These are phyloP conservation scores for cucumber (Cucumis sativus) DNA, from an alignment of 306 rosid genomes.

Conservation along the genomic window Cucumber_9930_V3 NC_026657.2:6585001-6585500, in stretches of 20 bases:
- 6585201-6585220: conserved; percentile 43
- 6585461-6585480: conserved; percentile 23
- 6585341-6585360: no score
- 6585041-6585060: conserved; percentile 34
- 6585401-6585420: no score
- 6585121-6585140: conserved; percentile 44
- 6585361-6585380: no score
- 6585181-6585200: conserved; percentile 54
- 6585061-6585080: conserved; percentile 39
- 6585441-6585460: conserved; percentile 45
- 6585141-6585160: conserved; percentile 27
- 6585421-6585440: conserved; percentile 49
- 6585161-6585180: conserved; percentile 34
- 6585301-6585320: no score
- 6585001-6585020: conserved; percentile 51
- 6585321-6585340: no score
- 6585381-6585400: no score
- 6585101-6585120: conserved; percentile 61
- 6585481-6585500: conserved; percentile 85
- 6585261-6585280: conserved; percentile 35
- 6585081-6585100: conserved; percentile 45
- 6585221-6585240: conserved; percentile 40
- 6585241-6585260: conserved; percentile 39
- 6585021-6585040: conserved; percentile 24
- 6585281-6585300: neutral